These are phyloP conservation scores for Paecilomyces variotii DNA, from an alignment of 2,329 filamentous ascomycete genomes.

Conservation along the genomic window DNA sequence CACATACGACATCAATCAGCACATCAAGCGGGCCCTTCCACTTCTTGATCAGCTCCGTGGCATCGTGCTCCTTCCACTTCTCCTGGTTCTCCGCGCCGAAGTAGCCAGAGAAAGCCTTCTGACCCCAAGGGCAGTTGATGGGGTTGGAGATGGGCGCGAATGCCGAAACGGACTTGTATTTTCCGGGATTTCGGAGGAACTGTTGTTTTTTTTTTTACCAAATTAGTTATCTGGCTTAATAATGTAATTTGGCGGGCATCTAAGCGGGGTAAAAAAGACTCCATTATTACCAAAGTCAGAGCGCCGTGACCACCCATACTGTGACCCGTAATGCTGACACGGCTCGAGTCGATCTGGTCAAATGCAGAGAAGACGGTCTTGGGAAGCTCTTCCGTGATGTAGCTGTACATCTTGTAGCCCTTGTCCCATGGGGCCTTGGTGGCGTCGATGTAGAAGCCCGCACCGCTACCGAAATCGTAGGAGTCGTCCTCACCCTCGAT, in stretches of 20 bases:
- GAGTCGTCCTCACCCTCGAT: conserved; percentile 77
- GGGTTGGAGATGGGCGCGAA: conserved; percentile 91
- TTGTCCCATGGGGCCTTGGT: conserved; percentile 62
- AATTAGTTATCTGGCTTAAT: not conserved
- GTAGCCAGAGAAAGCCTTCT: conserved; percentile 92
- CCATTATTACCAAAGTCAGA: conserved; percentile 57
- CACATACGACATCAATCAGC: conserved; percentile 75
- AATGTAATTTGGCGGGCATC: no score
- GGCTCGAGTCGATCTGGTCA: conserved; percentile 58
- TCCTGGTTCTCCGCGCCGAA: conserved; percentile 63
- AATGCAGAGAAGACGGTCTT: conserved; percentile 64
- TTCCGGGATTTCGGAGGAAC: conserved; percentile 84
- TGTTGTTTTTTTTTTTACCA: conserved; percentile 20
- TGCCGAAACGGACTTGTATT: conserved; percentile 81
- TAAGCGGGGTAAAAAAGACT: not conserved
- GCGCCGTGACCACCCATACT: conserved; percentile 97
- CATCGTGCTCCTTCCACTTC: conserved; percentile 83
- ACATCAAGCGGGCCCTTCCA: conserved; percentile 68
- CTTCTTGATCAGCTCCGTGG: conserved; percentile 74
- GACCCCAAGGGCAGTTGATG: conserved; percentile 77
- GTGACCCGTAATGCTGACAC: conserved; percentile 84
- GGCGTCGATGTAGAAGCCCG: conserved; percentile 92
- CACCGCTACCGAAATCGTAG: conserved; percentile 87
- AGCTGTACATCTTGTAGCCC: conserved; percentile 91
- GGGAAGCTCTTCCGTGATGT: conserved; percentile 85